phyloP scores from a whole-genome alignment of 129 eudicot species.

The Rutidosis leptorrhynchoides region DNA sequence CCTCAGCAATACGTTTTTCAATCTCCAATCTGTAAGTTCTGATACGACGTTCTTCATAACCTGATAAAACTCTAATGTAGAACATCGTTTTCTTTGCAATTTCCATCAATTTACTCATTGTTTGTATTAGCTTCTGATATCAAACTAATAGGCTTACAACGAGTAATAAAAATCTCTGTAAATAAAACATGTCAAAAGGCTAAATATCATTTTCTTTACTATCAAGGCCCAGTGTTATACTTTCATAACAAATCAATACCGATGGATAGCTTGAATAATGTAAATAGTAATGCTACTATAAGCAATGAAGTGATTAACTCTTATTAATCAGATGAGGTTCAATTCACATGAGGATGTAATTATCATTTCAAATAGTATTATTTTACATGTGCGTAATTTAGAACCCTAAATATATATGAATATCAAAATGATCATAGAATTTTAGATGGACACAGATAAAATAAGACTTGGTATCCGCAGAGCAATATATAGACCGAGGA shows the following conservation, averaged over 20 bases:
- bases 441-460: too few relatives aligned
- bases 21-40: constrained; percentile 62
- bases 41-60: constrained; percentile 91
- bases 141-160: not conserved
- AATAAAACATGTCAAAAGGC: not conserved
- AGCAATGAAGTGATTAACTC: not conserved
- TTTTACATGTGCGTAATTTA: not conserved
- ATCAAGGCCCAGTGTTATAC: not conserved
- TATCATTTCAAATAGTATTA: not conserved
- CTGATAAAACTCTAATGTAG: constrained; percentile 85
- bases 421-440: not conserved
- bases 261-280: too few relatives aligned
- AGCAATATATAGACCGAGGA: too few relatives aligned
- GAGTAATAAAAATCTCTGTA: not conserved
- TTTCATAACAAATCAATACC: too few relatives aligned
- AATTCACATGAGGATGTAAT: not conserved
- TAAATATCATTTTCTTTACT: too few relatives aligned
- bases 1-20: constrained; percentile 55
- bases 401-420: not conserved
- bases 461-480: too few relatives aligned
- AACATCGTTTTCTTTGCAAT: constrained; percentile 84
- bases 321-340: not conserved
- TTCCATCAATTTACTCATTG: constrained; percentile 61
- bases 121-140: not conserved
- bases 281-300: not conserved